These are phyloP conservation scores for Chrysoporthe austroafricana DNA, from an alignment of 2,329 filamentous ascomycete genomes.

Conservation along the genomic window DNA sequence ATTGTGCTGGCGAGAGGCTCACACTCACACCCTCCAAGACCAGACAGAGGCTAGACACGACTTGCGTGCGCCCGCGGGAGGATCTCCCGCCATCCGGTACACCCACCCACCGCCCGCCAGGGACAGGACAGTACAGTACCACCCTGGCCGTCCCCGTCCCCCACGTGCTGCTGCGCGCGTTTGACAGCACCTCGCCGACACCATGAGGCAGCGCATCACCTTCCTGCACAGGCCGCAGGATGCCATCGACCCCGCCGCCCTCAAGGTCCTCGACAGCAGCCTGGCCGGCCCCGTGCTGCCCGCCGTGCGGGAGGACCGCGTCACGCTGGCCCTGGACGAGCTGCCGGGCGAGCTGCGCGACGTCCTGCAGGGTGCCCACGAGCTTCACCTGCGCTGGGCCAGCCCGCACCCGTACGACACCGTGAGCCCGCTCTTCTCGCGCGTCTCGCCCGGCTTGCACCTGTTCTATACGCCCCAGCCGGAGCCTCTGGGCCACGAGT, in stretches of 20 bases:
- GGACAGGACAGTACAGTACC: neutral
- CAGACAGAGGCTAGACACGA: too few relatives aligned
- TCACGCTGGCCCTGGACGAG: slow-evolving; percentile 75
- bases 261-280: slow-evolving; percentile 60
- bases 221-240: slow-evolving; percentile 71
- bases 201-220: slow-evolving; percentile 79
- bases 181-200: slow-evolving; percentile 23
- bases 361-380: slow-evolving; percentile 66
- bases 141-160: neutral
- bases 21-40: too few relatives aligned
- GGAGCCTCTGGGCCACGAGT: slow-evolving; percentile 37
- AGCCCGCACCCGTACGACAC: slow-evolving; percentile 59
- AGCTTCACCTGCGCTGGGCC: slow-evolving; percentile 82
- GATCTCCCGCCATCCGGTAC: too few relatives aligned
- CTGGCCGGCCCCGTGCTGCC: slow-evolving; percentile 61
- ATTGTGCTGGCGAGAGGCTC: too few relatives aligned
- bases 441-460: slow-evolving; percentile 80
- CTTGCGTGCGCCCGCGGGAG: too few relatives aligned
- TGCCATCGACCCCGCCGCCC: slow-evolving; percentile 64
- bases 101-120: too few relatives aligned
- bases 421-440: slow-evolving; percentile 72
- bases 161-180: neutral
- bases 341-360: slow-evolving; percentile 69
- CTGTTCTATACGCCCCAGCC: slow-evolving; percentile 70
- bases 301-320: slow-evolving; percentile 76